Conservation (phyloP, 2,329 filamentous ascomycete genomes). For the Capronia americana region DNA sequence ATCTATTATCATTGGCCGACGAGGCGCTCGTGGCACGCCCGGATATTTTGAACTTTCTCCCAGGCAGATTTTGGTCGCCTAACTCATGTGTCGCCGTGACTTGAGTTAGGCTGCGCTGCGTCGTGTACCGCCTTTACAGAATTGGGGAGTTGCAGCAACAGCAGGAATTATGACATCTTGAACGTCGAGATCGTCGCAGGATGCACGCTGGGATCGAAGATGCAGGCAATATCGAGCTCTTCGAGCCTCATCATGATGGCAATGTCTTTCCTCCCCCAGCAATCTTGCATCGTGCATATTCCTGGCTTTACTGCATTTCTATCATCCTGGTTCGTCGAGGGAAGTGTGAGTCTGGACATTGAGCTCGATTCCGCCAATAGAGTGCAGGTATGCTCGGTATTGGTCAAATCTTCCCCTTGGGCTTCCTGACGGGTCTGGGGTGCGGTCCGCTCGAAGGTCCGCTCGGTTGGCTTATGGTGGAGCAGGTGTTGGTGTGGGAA, state of each 20-base stretch:
- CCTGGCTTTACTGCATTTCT: neutral
- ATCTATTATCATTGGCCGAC: neutral
- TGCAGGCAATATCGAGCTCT: neutral
- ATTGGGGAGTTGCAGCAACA: neutral
- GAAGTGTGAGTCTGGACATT: slow-evolving; percentile 5
- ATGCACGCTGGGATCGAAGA: slow-evolving; percentile 12
- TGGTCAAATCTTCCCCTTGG: slow-evolving; percentile 10
- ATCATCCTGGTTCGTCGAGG: neutral
- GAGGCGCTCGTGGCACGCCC: slow-evolving; percentile 1
- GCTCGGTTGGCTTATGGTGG: slow-evolving; percentile 23
- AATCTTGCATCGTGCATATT: slow-evolving; percentile 6
- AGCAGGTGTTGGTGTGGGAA: slow-evolving; percentile 6
- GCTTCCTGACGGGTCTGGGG: slow-evolving; percentile 20
- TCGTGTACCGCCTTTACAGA: neutral
- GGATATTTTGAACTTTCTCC: neutral
- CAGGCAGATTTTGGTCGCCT: neutral
- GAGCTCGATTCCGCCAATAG: slow-evolving; percentile 3
- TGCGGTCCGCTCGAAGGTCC: slow-evolving; percentile 22
- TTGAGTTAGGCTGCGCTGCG: neutral
- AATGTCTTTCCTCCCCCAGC: neutral
- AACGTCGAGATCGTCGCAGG: neutral
- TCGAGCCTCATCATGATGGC: neutral
- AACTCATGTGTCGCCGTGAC: slow-evolving; percentile 4
- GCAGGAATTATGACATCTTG: neutral
- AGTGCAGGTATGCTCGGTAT: neutral